phyloP scores from a whole-genome alignment of 441 rosid genomes.

The Adansonia grandidieri region DNA sequence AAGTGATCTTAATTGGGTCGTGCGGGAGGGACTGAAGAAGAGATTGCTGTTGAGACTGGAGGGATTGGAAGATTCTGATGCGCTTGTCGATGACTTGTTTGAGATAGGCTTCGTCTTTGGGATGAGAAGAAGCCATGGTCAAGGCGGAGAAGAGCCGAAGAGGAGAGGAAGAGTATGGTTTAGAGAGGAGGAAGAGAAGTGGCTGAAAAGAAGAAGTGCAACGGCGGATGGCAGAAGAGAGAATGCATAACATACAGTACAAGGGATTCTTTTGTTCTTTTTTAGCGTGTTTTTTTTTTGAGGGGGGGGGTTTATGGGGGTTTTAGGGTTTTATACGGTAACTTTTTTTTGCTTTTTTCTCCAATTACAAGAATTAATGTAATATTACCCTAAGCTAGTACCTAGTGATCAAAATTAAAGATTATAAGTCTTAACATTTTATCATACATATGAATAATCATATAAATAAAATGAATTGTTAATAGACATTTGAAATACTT shows the following conservation, averaged over 20 bases:
- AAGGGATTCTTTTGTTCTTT: background rate
- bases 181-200: constrained; percentile 22
- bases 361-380: too few species aligned
- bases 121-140: constrained; percentile 50
- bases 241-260: constrained; percentile 34
- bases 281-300: background rate
- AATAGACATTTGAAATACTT: too few species aligned
- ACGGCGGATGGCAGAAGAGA: constrained; percentile 40
- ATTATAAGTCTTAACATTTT: too few species aligned
- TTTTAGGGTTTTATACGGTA: too few species aligned
- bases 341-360: too few species aligned
- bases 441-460: too few species aligned
- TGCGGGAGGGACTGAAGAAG: constrained; percentile 62
- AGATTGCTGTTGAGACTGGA: constrained; percentile 65
- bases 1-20: constrained; percentile 78
- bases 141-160: constrained; percentile 36
- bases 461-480: too few species aligned
- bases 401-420: too few species aligned
- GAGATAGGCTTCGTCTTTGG: constrained; percentile 73
- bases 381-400: too few species aligned
- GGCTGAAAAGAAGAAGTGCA: constrained; percentile 16
- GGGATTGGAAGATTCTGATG: constrained; percentile 65
- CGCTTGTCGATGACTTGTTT: constrained; percentile 67
- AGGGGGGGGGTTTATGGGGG: too few species aligned
- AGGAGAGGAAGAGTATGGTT: constrained; percentile 12